A percentile compares a stretch with the other conserved stretches of the same genome.
phyloP scores from a whole-genome alignment of 306 rosid species.

The Pyrus communis region DNA sequence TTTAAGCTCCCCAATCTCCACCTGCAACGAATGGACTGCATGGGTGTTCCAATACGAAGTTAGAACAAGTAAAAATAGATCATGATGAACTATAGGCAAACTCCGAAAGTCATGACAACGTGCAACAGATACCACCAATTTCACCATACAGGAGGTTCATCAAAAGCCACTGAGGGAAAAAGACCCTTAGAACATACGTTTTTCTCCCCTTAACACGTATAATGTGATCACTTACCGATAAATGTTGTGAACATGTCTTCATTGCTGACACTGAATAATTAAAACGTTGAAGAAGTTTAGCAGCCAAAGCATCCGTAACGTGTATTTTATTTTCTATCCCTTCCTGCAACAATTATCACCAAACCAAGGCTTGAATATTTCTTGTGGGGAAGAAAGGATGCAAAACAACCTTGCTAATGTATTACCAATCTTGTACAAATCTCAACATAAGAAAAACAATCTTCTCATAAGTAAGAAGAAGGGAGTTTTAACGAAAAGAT shows the following conservation, averaged over 20 bases:
- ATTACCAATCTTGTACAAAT: not conserved
- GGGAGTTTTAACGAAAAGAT: too few relatives aligned
- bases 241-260: slow-evolving; percentile 73
- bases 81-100: not conserved
- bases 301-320: slow-evolving; percentile 75
- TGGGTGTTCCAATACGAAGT: slow-evolving; percentile 10
- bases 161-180: not conserved
- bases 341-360: slow-evolving; percentile 46
- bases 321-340: slow-evolving; percentile 80
- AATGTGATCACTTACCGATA: slow-evolving; percentile 45
- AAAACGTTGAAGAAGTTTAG: slow-evolving; percentile 76
- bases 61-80: not conserved
- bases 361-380: slow-evolving; percentile 1
- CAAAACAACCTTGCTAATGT: not conserved
- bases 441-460: not conserved
- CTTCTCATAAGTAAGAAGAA: not conserved
- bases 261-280: slow-evolving; percentile 70
- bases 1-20: slow-evolving; percentile 86
- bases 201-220: not conserved
- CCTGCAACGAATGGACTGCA: slow-evolving; percentile 80
- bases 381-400: not conserved
- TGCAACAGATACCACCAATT: not conserved
- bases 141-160: not conserved
- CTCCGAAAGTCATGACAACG: not conserved
- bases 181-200: not conserved